Percentiles rank a stretch among this genome's conserved stretches.
Evolutionary conservation across 176 grass and related monocot species (phyloP).

Genomic region (Cenchrus americanus): DNA sequence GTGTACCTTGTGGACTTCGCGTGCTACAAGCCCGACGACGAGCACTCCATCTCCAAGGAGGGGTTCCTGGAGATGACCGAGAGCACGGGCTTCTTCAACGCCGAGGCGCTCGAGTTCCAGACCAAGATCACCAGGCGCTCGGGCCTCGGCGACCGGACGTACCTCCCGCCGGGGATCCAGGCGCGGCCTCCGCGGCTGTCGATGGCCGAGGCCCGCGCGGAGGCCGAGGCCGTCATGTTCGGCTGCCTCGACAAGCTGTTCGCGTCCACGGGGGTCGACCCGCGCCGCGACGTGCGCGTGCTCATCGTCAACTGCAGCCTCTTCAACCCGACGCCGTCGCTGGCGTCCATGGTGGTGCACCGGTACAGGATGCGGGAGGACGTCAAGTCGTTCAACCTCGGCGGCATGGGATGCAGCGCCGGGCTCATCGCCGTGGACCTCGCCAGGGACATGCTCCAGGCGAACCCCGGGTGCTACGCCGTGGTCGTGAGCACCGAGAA

Average conservation of each 20-base stretch:
- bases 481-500: constrained; percentile 83
- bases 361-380: constrained; percentile 63
- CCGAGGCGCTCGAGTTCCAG: constrained; percentile 68
- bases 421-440: constrained; percentile 75
- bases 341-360: constrained; percentile 71
- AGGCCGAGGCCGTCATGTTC: constrained; percentile 76
- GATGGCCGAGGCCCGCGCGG: constrained; percentile 64
- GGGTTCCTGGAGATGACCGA: constrained; percentile 63
- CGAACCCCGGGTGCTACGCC: constrained; percentile 43
- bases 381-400: constrained; percentile 75
- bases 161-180: constrained; percentile 70
- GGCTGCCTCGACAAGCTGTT: constrained; percentile 71
- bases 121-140: constrained; percentile 67
- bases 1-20: constrained; percentile 82
- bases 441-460: constrained; percentile 70
- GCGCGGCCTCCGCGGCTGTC: constrained; percentile 60
- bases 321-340: constrained; percentile 75
- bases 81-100: constrained; percentile 53
- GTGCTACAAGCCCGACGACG: constrained; percentile 61
- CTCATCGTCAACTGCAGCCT: constrained; percentile 80
- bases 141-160: constrained; percentile 69
- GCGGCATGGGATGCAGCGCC: constrained; percentile 79
- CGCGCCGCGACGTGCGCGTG: constrained; percentile 60
- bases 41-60: constrained; percentile 63
- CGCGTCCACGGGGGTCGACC: constrained; percentile 56